Evolutionary conservation across 2,329 filamentous ascomycete species (phyloP).

Genomic region (Epichloe uncinata): DNA sequence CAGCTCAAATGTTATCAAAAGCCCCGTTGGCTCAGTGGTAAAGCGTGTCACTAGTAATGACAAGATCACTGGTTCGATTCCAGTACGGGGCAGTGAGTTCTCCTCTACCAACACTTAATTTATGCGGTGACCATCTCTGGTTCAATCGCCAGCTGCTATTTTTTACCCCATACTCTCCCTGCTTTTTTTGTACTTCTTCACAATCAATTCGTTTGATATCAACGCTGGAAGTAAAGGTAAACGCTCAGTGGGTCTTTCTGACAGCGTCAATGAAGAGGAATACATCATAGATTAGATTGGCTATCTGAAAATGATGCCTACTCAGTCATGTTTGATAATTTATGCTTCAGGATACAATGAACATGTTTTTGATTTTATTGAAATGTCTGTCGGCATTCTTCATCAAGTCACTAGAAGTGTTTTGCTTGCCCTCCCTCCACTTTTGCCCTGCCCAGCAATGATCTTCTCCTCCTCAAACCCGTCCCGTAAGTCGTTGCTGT

Average conservation of each 20-base stretch:
- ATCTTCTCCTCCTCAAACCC: constrained; percentile 25
- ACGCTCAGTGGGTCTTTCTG: no score
- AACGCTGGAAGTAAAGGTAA: no score
- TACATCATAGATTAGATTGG: no score
- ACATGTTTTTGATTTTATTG: not conserved
- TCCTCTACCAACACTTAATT: no score
- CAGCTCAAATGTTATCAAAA: not conserved
- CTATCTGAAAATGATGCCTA: no score
- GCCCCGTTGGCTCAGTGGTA: constrained; percentile 19
- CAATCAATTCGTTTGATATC: no score
- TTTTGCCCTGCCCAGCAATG: not conserved
- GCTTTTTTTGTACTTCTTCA: no score
- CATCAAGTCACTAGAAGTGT: constrained; percentile 7
- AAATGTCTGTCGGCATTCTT: not conserved
- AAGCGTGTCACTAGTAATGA: constrained; percentile 21
- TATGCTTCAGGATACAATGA: not conserved
- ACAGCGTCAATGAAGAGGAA: no score
- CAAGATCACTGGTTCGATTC: constrained; percentile 19
- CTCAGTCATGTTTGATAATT: no score
- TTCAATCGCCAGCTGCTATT: no score
- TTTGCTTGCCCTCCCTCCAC: constrained; percentile 3
- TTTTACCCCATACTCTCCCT: no score
- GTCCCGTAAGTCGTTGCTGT: constrained; percentile 26
- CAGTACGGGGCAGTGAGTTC: constrained; percentile 12
- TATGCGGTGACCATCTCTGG: no score